phyloP scores from a whole-genome alignment of 352 stramenopile species.

The Phytophthora citricola region DNA sequence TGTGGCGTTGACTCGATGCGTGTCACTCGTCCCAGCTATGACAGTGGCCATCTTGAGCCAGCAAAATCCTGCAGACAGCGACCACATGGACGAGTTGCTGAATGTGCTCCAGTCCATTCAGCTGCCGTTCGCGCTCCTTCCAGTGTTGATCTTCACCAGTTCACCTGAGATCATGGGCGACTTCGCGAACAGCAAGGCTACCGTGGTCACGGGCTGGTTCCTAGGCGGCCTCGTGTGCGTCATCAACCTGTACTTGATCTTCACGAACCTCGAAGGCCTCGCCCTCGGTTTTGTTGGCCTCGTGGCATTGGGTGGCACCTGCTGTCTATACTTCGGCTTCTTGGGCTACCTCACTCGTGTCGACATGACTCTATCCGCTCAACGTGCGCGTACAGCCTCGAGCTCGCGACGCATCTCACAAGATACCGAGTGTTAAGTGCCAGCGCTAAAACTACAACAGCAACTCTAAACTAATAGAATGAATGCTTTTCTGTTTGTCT shows the following conservation, averaged over 20 bases:
- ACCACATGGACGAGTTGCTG: constrained; percentile 90
- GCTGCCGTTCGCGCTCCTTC: constrained; percentile 92
- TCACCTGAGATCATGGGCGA: constrained; percentile 81
- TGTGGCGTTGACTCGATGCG: constrained; percentile 86
- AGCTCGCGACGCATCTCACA: constrained; percentile 28
- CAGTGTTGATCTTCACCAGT: constrained; percentile 90
- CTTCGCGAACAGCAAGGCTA: constrained; percentile 62
- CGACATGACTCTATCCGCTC: constrained; percentile 40
- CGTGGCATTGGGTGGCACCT: constrained; percentile 34
- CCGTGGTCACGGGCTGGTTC: constrained; percentile 61
- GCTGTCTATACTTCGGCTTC: constrained; percentile 77
- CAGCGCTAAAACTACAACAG: constrained; percentile 3
- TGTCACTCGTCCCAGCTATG: constrained; percentile 92
- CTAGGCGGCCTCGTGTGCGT: constrained; percentile 67
- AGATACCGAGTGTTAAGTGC: constrained; percentile 13
- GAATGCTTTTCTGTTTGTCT: background rate
- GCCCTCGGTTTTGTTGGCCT: constrained; percentile 45
- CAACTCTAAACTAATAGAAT: constrained; percentile 12
- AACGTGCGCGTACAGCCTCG: constrained; percentile 25
- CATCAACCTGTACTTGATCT: constrained; percentile 84
- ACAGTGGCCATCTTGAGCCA: constrained; percentile 89
- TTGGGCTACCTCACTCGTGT: constrained; percentile 65
- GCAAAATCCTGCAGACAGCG: constrained; percentile 78
- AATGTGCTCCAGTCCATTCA: constrained; percentile 95
- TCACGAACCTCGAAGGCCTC: constrained; percentile 67